A percentile compares a stretch with the other conserved stretches of the same genome.
These are phyloP conservation scores for Metarhizium robertsii DNA, from an alignment of 2,329 filamentous ascomycete species.

Conservation along the genomic window DNA sequence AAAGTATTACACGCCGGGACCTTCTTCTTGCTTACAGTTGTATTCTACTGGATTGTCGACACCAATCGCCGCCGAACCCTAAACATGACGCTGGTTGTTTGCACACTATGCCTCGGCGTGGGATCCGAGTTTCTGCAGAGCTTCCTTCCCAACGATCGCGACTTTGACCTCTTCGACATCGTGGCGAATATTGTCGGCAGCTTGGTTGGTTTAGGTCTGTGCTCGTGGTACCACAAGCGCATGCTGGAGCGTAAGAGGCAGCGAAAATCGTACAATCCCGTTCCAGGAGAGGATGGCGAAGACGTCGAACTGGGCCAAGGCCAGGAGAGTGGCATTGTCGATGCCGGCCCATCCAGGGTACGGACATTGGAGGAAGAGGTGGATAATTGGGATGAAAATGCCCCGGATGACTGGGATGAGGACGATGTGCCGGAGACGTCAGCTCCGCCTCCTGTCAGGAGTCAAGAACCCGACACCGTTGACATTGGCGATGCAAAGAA, in stretches of 20 bases:
- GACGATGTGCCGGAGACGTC: slow-evolving; percentile 27
- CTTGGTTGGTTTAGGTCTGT: slow-evolving; percentile 59
- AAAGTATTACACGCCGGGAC: slow-evolving; percentile 80
- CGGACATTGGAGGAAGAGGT: slow-evolving; percentile 65
- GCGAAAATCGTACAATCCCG: slow-evolving; percentile 60
- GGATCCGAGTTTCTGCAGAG: slow-evolving; percentile 70
- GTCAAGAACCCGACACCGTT: slow-evolving; percentile 14
- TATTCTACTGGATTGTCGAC: slow-evolving; percentile 97
- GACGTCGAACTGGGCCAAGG: slow-evolving; percentile 72
- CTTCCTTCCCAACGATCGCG: slow-evolving; percentile 62
- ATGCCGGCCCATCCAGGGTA: slow-evolving; percentile 14
- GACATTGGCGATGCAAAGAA: slow-evolving; percentile 24
- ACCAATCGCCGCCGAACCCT: slow-evolving; percentile 77
- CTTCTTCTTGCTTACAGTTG: slow-evolving; percentile 80
- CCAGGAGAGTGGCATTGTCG: slow-evolving; percentile 57
- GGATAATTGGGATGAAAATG: slow-evolving; percentile 91
- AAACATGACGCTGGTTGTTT: slow-evolving; percentile 73
- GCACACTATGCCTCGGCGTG: slow-evolving; percentile 61
- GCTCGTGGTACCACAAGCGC: slow-evolving; percentile 86
- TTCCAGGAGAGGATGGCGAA: slow-evolving; percentile 53
- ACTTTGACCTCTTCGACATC: slow-evolving; percentile 75
- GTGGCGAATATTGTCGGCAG: slow-evolving; percentile 80
- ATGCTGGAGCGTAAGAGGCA: slow-evolving; percentile 84
- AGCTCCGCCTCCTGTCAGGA: slow-evolving; percentile 7
- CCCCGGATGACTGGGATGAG: slow-evolving; percentile 48